Conservation (phyloP, 495 filamentous ascomycete genomes). For the Aspergillus nanangensis region DNA sequence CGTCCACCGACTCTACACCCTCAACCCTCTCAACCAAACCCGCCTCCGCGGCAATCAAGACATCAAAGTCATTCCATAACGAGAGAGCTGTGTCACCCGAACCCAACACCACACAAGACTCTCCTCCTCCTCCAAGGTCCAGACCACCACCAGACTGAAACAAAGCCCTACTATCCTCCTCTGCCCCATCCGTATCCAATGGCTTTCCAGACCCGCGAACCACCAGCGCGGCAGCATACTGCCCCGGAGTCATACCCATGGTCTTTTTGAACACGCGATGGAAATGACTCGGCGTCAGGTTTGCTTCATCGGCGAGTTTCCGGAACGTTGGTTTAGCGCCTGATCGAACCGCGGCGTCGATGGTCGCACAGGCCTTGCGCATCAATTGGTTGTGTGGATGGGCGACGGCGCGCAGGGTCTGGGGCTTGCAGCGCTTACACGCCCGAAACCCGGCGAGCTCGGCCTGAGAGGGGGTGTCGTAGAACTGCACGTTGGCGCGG, state of each 20-base stretch:
- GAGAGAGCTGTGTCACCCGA: no score
- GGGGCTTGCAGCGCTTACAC: conserved; percentile 62
- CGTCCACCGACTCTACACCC: no score
- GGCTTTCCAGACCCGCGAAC: background rate
- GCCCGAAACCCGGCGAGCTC: conserved; percentile 52
- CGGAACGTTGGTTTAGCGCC: conserved; percentile 39
- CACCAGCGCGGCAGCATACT: conserved; percentile 33
- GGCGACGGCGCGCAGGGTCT: conserved; percentile 28
- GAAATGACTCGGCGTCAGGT: conserved; percentile 57
- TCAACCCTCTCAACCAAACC: no score
- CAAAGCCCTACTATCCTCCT: background rate
- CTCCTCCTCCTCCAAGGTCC: no score
- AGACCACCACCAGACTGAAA: conserved; percentile 1
- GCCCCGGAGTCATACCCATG: conserved; percentile 57
- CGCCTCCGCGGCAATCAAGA: conserved; percentile 28
- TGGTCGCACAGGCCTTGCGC: conserved; percentile 37
- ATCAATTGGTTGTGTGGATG: conserved; percentile 43
- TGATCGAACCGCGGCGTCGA: conserved; percentile 19
- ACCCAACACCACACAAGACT: no score
- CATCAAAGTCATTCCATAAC: conserved; percentile 38
- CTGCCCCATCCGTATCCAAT: conserved; percentile 3
- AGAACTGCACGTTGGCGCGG: conserved; percentile 58
- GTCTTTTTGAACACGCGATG: conserved; percentile 59
- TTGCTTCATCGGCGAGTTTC: conserved; percentile 48
- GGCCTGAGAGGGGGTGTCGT: conserved; percentile 50